A percentile compares a stretch with the other conserved stretches of the same genome.
Conservation (phyloP, 2,329 filamentous ascomycete species). For the Ophiostoma australiae region DNA sequence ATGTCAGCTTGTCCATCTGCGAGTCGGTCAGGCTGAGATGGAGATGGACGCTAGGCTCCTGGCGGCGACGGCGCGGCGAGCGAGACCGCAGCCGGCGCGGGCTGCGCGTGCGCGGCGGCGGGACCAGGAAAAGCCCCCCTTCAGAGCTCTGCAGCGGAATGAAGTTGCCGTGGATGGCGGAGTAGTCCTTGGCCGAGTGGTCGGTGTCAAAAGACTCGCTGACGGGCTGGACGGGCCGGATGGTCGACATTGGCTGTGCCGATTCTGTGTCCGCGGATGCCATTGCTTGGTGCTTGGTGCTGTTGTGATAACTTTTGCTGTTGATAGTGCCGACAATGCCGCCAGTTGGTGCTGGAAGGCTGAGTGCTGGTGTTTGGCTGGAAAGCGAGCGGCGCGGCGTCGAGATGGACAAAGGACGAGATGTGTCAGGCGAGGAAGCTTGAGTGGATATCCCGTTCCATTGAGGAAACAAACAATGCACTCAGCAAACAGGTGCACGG, state of each 20-base stretch:
- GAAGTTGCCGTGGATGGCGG: constrained; percentile 37
- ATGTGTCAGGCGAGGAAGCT: not conserved
- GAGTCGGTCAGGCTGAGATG: constrained; percentile 47
- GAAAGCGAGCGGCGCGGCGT: not conserved
- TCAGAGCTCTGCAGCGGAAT: constrained; percentile 35
- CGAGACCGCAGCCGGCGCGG: constrained; percentile 31
- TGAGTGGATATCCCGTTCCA: not conserved
- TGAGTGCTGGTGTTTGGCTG: no score
- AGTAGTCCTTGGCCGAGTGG: not conserved
- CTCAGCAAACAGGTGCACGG: not conserved
- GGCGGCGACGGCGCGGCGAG: constrained; percentile 35
- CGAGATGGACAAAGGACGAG: not conserved
- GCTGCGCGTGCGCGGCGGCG: constrained; percentile 28
- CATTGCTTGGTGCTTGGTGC: not conserved
- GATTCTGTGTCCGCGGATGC: not conserved
- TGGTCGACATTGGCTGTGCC: not conserved
- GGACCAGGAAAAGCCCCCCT: constrained; percentile 33
- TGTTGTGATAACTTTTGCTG: no score
- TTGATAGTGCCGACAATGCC: no score
- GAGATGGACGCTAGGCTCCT: constrained; percentile 41
- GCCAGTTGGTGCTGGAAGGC: no score
- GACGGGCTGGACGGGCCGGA: not conserved
- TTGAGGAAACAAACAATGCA: not conserved
- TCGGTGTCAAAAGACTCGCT: not conserved
- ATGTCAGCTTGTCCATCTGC: constrained; percentile 46